Evolutionary conservation across 257 asterid species (phyloP).

Genomic region (Misopates orontium): DNA sequence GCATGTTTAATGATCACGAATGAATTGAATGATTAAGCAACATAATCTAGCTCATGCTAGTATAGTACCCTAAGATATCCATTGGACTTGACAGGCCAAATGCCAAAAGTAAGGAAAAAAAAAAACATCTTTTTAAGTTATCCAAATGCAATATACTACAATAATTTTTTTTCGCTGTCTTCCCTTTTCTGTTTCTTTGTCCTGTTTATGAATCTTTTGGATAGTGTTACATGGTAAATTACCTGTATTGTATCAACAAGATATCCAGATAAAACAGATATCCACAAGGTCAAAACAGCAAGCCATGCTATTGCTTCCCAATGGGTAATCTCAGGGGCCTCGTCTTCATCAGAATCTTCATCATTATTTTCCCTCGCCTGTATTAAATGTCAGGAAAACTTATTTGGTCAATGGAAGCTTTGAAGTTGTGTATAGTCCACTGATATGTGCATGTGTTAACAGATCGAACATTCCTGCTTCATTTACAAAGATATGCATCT

Average conservation of each 20-base stretch:
- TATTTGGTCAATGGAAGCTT: conserved; percentile 1
- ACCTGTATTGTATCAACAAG: conserved; percentile 96
- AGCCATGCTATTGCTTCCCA: conserved; percentile 97
- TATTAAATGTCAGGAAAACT: conserved; percentile 20
- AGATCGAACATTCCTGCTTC: neutral
- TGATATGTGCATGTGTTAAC: neutral
- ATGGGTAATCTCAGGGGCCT: conserved; percentile 71
- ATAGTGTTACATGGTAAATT: neutral
- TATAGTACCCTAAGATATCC: too few relatives aligned
- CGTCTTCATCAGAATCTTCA: conserved; percentile 62
- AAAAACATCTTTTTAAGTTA: too few relatives aligned
- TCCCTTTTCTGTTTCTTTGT: neutral
- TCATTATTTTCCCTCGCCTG: conserved; percentile 55
- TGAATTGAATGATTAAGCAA: too few relatives aligned
- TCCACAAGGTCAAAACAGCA: conserved; percentile 80
- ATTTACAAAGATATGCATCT: too few relatives aligned
- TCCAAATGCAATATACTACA: too few relatives aligned
- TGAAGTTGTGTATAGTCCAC: neutral
- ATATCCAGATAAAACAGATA: conserved; percentile 89
- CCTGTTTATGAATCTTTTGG: neutral
- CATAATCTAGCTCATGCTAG: too few relatives aligned
- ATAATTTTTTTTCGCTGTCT: too few relatives aligned
- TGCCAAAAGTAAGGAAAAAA: too few relatives aligned
- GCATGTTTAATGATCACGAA: too few relatives aligned
- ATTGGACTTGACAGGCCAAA: too few relatives aligned